These are phyloP conservation scores for Leersia perrieri DNA, from an alignment of 176 grass and related monocot genomes.

Conservation along the genomic window DNA sequence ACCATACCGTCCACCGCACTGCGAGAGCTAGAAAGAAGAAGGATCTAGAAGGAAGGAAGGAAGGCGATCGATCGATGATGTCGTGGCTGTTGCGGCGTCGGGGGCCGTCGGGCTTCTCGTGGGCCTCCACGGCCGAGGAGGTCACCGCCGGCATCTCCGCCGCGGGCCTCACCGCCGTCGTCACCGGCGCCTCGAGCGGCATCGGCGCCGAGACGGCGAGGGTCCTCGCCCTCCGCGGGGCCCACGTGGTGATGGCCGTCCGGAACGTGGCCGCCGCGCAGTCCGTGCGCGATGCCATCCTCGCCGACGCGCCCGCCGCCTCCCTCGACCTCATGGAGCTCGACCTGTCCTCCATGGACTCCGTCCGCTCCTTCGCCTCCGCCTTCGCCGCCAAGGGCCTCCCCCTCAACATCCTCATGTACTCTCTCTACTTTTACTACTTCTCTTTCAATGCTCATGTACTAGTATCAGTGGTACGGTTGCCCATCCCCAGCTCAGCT, in stretches of 20 bases:
- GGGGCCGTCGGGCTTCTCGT: slow-evolving; percentile 78
- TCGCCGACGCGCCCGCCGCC: slow-evolving; percentile 49
- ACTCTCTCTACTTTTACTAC: background rate
- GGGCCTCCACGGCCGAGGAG: slow-evolving; percentile 85
- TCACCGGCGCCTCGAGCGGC: slow-evolving; percentile 94
- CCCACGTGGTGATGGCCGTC: slow-evolving; percentile 83
- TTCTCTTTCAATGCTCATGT: background rate
- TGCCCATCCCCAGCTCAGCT: too few relatives aligned
- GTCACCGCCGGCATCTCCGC: slow-evolving; percentile 68
- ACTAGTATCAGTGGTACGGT: too few relatives aligned
- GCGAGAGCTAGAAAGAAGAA: too few relatives aligned
- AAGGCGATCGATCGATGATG: too few relatives aligned
- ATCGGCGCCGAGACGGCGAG: slow-evolving; percentile 75
- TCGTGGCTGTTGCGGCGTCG: slow-evolving; percentile 55
- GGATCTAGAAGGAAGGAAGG: too few relatives aligned
- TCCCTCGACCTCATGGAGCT: slow-evolving; percentile 70
- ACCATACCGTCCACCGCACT: too few relatives aligned
- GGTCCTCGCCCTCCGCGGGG: slow-evolving; percentile 64
- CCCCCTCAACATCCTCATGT: slow-evolving; percentile 93
- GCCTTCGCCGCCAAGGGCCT: slow-evolving; percentile 47
- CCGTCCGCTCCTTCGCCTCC: slow-evolving; percentile 69
- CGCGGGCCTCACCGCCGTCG: slow-evolving; percentile 64
- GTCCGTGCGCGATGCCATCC: slow-evolving; percentile 43
- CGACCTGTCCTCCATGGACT: slow-evolving; percentile 74
- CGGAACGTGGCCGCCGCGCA: slow-evolving; percentile 47